These are phyloP conservation scores for Candida oleophila DNA, from an alignment of 805 yeast genomes.

Conservation along the genomic window DNA sequence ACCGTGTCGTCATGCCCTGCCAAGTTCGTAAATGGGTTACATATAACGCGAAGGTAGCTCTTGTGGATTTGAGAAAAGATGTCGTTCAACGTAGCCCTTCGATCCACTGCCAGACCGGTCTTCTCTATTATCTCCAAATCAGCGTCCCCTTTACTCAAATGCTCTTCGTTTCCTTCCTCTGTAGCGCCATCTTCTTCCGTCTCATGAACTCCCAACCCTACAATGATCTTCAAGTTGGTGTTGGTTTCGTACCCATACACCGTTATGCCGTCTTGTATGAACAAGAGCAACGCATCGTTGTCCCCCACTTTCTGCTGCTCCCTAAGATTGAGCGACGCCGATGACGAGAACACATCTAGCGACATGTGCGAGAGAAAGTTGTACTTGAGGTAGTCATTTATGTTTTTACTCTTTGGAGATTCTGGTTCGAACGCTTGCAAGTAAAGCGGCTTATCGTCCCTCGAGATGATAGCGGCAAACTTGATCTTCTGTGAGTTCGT, in stretches of 20 bases:
- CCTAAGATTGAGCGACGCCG: slow-evolving; percentile 37
- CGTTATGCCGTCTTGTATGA: slow-evolving; percentile 64
- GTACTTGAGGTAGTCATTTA: slow-evolving; percentile 54
- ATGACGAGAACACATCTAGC: slow-evolving; percentile 63
- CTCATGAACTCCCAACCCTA: slow-evolving; percentile 39
- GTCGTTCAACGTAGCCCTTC: slow-evolving; percentile 11
- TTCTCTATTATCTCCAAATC: background rate
- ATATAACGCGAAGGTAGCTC: slow-evolving; percentile 52
- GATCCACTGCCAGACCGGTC: background rate
- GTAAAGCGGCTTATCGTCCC: slow-evolving; percentile 59
- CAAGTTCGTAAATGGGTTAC: slow-evolving; percentile 58
- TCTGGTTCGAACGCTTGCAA: slow-evolving; percentile 50
- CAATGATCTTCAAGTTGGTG: slow-evolving; percentile 64
- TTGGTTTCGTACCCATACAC: slow-evolving; percentile 70
- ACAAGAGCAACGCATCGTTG: slow-evolving; percentile 39
- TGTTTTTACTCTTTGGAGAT: slow-evolving; percentile 15
- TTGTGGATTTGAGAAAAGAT: slow-evolving; percentile 45
- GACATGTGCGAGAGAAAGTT: slow-evolving; percentile 78
- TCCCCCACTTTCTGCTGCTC: slow-evolving; percentile 28
- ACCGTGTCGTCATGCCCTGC: slow-evolving; percentile 18
- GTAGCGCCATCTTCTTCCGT: slow-evolving; percentile 30
- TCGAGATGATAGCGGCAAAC: slow-evolving; percentile 58
- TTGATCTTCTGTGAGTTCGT: slow-evolving; percentile 22
- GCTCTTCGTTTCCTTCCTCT: slow-evolving; percentile 16
- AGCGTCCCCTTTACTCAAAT: background rate